Conservation (phyloP, 805 yeast species). For the Metschnikowia orientalis region DNA sequence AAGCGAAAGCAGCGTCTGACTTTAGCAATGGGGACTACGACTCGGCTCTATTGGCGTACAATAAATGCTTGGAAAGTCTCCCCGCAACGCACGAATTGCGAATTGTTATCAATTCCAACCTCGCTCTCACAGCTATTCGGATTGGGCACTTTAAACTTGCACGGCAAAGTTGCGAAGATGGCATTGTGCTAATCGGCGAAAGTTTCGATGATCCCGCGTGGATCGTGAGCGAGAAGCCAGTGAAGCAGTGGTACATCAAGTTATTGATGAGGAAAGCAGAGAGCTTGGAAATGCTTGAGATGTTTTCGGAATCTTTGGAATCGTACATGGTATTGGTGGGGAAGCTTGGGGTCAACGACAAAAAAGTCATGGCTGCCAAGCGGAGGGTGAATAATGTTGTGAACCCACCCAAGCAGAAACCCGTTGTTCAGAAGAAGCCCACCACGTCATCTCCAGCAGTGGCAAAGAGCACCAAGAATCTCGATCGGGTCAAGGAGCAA, state of each 20-base stretch:
- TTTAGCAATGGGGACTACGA: slow-evolving; percentile 83
- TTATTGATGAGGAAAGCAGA: slow-evolving; percentile 72
- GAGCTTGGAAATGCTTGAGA: slow-evolving; percentile 75
- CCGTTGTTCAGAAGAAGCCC: slow-evolving; percentile 13
- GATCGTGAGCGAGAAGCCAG: slow-evolving; percentile 44
- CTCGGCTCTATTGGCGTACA: slow-evolving; percentile 57
- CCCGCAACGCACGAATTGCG: slow-evolving; percentile 63
- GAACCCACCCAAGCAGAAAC: slow-evolving; percentile 42
- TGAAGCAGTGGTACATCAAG: slow-evolving; percentile 72
- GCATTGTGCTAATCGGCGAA: slow-evolving; percentile 33
- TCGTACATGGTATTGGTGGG: slow-evolving; percentile 60
- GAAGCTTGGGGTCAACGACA: slow-evolving; percentile 57
- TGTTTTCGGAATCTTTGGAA: slow-evolving; percentile 56
- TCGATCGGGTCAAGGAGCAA: slow-evolving; percentile 39
- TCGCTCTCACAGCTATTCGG: slow-evolving; percentile 60
- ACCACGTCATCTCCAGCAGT: neutral
- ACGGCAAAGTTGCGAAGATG: slow-evolving; percentile 43
- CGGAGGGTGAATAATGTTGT: slow-evolving; percentile 68
- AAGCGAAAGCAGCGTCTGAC: slow-evolving; percentile 54
- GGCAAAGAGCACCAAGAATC: slow-evolving; percentile 3
- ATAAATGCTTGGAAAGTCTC: slow-evolving; percentile 44
- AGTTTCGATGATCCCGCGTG: slow-evolving; percentile 26
- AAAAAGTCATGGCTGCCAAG: slow-evolving; percentile 70
- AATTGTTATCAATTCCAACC: slow-evolving; percentile 69
- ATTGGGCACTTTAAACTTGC: slow-evolving; percentile 65